Evolutionary conservation across 2,329 filamentous ascomycete species (phyloP), one percentile per base, ranked within the genome.

Genomic region (Penicillium concentricum): DNA sequence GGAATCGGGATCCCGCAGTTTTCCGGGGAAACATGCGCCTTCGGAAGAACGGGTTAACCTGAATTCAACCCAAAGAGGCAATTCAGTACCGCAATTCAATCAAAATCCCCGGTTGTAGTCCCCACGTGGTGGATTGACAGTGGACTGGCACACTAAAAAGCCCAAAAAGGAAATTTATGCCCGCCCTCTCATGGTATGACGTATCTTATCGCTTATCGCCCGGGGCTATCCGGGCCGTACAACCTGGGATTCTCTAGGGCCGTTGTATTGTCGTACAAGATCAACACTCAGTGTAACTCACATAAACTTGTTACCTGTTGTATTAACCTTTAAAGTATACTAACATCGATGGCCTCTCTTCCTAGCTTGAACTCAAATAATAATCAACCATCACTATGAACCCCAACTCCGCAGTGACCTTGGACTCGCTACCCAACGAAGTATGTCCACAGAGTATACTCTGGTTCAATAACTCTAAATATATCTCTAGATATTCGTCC

Each of bases 401-500:
- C n/a, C 35, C 46, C 26, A 43, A 51, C 34, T 41, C 50, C 42
- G 37, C 58, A 16, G 34, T 37, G n/a, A 59, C 57, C 9, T 51
- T 70, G 37, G 64, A 66, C 60, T 68, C 66, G 42, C 66, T 75
- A 7, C 73, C 73, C 15, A 74, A 74, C 51, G 73, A 75, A 66
- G 72, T 74, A 67, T 37, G 46, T 16, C n/a, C 22, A 39, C 42
- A 30, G 24, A 24, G 15, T 9, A 16, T 42, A 51, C 9, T 12
- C n/a, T 15, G 2, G 16, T 2, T 7, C n/a, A 4, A 51, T 26
- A 8, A 4, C 12, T 16, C 51, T 54, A 37, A 54, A 16, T 2
- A 2, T 26, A 3, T 28, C 13, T 43, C 20, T 50, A 85, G 82
- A 75, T 86, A 56, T 74, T 85, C 37, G 76, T 81, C 50, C 74